These are phyloP conservation scores for Zancudomyces culisetae DNA, from an alignment of 371 early-diverging fungal species.

Conservation along the genomic window DNA sequence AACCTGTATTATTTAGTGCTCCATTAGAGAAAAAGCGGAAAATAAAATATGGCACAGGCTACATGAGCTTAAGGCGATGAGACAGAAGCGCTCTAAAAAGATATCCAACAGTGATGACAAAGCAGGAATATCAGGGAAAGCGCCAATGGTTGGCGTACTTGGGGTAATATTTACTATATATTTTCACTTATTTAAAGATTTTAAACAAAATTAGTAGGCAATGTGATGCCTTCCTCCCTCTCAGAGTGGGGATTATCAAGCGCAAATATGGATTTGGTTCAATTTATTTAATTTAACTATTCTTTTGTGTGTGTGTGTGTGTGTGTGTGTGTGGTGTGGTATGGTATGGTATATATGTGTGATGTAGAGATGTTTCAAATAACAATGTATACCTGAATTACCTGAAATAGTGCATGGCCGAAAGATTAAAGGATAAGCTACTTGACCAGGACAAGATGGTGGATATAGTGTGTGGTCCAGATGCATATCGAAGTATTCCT, in stretches of 20 bases:
- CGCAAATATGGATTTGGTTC: no score
- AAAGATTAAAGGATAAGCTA: slow-evolving; percentile 48
- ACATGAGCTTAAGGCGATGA: slow-evolving; percentile 32
- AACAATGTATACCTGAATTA: no score
- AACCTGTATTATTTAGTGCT: slow-evolving; percentile 24
- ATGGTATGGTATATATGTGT: no score
- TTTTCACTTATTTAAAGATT: not conserved
- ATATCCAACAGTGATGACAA: no score
- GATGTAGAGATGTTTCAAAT: no score
- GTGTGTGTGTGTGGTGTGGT: no score
- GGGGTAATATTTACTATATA: slow-evolving; percentile 17
- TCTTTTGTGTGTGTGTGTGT: no score
- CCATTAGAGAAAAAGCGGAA: slow-evolving; percentile 63
- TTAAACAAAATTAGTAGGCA: no score
- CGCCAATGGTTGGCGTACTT: slow-evolving; percentile 56
- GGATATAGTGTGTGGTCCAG: slow-evolving; percentile 64
- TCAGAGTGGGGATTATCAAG: no score
- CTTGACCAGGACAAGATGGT: slow-evolving; percentile 50
- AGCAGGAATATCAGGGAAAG: no score
- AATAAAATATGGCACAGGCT: slow-evolving; percentile 51
- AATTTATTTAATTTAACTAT: no score
- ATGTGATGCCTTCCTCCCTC: no score
- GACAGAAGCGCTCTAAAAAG: slow-evolving; percentile 26
- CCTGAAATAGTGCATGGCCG: slow-evolving; percentile 51
- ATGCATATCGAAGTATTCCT: slow-evolving; percentile 57